Conservation (phyloP, 768 basidiomycete species). For the Leccinum subtestaceum region DNA sequence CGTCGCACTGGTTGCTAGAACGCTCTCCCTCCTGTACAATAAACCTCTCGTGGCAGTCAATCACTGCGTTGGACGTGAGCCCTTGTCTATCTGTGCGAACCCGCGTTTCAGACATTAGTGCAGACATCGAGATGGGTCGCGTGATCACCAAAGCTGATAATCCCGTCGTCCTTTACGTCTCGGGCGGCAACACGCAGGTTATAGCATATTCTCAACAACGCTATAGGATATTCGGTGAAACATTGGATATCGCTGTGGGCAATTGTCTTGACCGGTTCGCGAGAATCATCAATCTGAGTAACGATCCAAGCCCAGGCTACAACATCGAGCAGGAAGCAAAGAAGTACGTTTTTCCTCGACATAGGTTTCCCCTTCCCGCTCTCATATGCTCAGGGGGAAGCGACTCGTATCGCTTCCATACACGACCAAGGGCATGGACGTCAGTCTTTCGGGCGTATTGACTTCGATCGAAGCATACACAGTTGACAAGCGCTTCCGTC, state of each 20-base stretch:
- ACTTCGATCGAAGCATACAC: constrained; percentile 88
- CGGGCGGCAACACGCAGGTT: constrained; percentile 98
- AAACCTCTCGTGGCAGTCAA: constrained; percentile 98
- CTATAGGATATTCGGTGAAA: constrained; percentile 98
- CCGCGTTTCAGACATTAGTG: neutral
- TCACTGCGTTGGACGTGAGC: constrained; percentile 95
- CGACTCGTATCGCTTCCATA: constrained; percentile 85
- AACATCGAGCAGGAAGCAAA: constrained; percentile 97
- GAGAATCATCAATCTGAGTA: constrained; percentile 87
- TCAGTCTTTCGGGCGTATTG: constrained; percentile 92
- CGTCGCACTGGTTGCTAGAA: constrained; percentile 90
- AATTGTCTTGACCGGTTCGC: constrained; percentile 98
- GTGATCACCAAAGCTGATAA: constrained; percentile 92
- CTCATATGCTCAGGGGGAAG: constrained; percentile 59
- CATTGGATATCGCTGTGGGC: constrained; percentile 98
- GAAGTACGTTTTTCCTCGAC: constrained; percentile 46
- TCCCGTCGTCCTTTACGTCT: constrained; percentile 96
- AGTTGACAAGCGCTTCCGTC: constrained; percentile 77
- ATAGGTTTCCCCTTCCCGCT: neutral
- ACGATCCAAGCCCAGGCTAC: constrained; percentile 94
- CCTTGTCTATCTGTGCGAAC: neutral
- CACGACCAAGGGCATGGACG: constrained; percentile 97
- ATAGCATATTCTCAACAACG: constrained; percentile 98
- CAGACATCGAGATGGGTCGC: constrained; percentile 99
- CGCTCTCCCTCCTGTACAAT: constrained; percentile 78